Base-by-base conservation (phyloP, 192 early-diverging fungal genomes). In the Endogone sp. region DNA sequence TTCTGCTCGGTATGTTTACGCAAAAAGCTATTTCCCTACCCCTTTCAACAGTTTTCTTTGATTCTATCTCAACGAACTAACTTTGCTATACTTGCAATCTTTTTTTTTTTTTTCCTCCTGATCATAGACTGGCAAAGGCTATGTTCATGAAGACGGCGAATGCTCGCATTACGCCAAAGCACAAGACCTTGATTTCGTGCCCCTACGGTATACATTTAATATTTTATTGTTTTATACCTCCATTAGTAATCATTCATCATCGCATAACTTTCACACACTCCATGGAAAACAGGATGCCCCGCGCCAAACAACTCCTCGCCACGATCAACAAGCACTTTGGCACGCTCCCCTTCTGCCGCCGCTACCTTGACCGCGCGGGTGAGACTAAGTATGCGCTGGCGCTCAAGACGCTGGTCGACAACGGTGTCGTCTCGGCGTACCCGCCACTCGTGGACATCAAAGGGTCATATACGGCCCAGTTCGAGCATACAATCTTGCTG, bases 381-480 rank as follows among this genome's bases (percentile, higher is more conserved):
- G 97, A 99, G 77, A 81, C 82, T 22, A 94, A 94, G 71, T 96
- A 99, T 78, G 72, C 90, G 24, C 73, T 96, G 76, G 93, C 90
- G 3, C 83, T 99, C 21, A 92, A 91, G 63, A 86, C 85, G 71
- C 76, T 99, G 61, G 92, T 94, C 0, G 95, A 97, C 65, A 78
- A 75, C 37, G 93, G 93, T 27, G 82, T 94, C 56, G 91, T 99
- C 10, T 84, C 77, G 37, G 84, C 90, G 1, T 95, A 97, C 71
- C 97, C 95, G 60, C 97, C 97, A 56, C 80, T 99, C 28, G 80
- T 79, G 29, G 97, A 99, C 66, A 79, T 85, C 60, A 81, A 85
- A 71, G 96, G 97, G 3, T 88, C 80, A 63, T 98, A 90, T 78
- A 98, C 97, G 3, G 97, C 97, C 2, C 97, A 99, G 82, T 96